Percentiles rank a stretch among this genome's conserved stretches.
Conservation (phyloP, 2,329 filamentous ascomycete genomes). For the Lachnellula suecica region DNA sequence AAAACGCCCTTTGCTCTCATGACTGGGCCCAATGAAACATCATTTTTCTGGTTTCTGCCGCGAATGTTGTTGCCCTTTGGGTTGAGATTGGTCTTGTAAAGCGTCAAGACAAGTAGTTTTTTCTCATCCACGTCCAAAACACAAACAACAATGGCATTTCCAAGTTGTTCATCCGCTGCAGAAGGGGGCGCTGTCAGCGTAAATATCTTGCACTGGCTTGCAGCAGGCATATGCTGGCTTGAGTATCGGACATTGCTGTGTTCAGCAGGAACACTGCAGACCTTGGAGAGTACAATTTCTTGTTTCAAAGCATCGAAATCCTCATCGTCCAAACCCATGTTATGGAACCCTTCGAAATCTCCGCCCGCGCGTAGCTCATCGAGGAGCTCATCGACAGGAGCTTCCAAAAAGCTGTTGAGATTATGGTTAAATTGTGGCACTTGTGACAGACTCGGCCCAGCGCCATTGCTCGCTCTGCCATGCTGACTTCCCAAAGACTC, state of each 20-base stretch:
- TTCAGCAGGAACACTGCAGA: conserved; percentile 66
- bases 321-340: conserved; percentile 71
- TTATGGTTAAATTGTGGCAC: conserved; percentile 38
- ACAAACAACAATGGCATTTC: conserved; percentile 61
- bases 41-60: conserved; percentile 31
- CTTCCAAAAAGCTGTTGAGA: conserved; percentile 64
- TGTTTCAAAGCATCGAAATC: conserved; percentile 69
- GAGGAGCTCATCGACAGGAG: conserved; percentile 66
- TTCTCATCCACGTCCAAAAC: conserved; percentile 69
- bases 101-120: conserved; percentile 64
- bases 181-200: conserved; percentile 62
- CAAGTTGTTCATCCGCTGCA: conserved; percentile 51
- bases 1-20: conserved; percentile 62
- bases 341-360: conserved; percentile 67
- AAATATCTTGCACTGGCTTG: conserved; percentile 61
- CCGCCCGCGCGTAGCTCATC: conserved; percentile 64
- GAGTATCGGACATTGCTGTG: conserved; percentile 62
- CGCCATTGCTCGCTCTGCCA: conserved; percentile 54
- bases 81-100: conserved; percentile 45
- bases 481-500: conserved; percentile 74
- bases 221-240: conserved; percentile 50
- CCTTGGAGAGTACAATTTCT: conserved; percentile 70
- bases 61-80: conserved; percentile 9
- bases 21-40: conserved; percentile 27
- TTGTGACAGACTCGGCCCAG: conserved; percentile 24